A percentile compares a stretch with the other conserved stretches of the same genome.
These are phyloP conservation scores for Apiotrichum siamense DNA, from an alignment of 1,284 basidiomycete species.

Conservation along the genomic window DNA sequence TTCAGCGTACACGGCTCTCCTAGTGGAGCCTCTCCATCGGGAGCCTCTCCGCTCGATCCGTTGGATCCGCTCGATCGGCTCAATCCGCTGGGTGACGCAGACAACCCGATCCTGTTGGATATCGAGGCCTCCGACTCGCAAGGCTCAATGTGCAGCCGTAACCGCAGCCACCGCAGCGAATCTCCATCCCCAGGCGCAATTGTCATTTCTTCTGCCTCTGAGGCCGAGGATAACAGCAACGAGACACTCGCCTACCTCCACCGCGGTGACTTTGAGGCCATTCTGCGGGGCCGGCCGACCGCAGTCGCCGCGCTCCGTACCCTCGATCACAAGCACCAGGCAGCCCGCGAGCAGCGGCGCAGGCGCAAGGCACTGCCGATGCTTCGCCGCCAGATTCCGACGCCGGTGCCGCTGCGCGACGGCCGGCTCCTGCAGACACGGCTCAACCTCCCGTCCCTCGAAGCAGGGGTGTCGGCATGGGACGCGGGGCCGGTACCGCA, in stretches of 20 bases:
- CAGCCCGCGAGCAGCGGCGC: not conserved
- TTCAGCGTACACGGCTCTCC: not conserved
- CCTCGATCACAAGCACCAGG: not conserved
- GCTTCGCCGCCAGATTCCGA: conserved; percentile 13
- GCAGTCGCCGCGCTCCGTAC: not conserved
- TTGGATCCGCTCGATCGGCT: no score
- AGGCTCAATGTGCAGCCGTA: not conserved
- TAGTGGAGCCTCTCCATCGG: not conserved
- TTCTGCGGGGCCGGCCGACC: conserved; percentile 21
- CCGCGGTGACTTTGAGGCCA: conserved; percentile 39
- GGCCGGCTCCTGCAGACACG: conserved; percentile 22
- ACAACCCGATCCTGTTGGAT: not conserved
- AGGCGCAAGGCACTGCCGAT: conserved; percentile 19
- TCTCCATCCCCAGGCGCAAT: conserved; percentile 9
- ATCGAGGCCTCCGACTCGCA: conserved; percentile 8
- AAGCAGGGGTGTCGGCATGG: not conserved
- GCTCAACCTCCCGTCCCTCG: conserved; percentile 29
- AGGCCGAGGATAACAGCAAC: conserved; percentile 34
- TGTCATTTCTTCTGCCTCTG: conserved; percentile 15
- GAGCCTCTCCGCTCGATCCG: no score
- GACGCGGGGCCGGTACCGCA: not conserved
- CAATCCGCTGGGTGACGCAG: not conserved
- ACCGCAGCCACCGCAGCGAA: not conserved
- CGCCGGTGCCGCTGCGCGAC: not conserved
- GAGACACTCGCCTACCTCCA: conserved; percentile 30